phyloP scores from a whole-genome alignment of 1,284 basidiomycete genomes.

The Microbotryomycetes sp. region DNA sequence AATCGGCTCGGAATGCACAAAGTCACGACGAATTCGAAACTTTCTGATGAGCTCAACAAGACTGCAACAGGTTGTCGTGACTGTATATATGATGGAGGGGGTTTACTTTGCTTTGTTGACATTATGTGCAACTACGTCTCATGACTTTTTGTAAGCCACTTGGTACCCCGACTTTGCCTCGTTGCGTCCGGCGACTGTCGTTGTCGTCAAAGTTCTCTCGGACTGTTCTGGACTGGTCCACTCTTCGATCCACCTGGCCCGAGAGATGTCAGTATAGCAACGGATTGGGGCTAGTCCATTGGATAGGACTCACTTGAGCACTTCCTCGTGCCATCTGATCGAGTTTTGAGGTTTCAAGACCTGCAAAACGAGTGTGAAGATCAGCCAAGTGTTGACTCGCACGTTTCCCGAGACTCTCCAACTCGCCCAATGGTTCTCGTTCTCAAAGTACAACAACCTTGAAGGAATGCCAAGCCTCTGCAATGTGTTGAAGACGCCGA shows the following conservation, averaged over 20 bases:
- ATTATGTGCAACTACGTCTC: too few species aligned
- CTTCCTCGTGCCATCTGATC: constrained; percentile 77
- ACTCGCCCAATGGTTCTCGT: constrained; percentile 90
- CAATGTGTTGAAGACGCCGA: constrained; percentile 66
- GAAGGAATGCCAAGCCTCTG: constrained; percentile 63
- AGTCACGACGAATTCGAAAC: background rate
- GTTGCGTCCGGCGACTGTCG: background rate
- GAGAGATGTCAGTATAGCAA: background rate
- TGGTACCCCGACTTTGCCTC: background rate
- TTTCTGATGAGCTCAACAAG: background rate
- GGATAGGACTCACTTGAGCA: constrained; percentile 65
- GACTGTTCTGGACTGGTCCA: constrained; percentile 1
- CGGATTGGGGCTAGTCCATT: too few species aligned
- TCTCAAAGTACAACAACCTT: constrained; percentile 67
- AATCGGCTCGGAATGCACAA: background rate
- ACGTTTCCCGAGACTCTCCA: too few species aligned
- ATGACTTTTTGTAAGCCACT: background rate
- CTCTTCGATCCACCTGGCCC: constrained; percentile 13
- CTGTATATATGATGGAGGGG: too few species aligned
- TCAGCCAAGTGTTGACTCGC: too few species aligned
- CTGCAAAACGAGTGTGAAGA: constrained; percentile 11
- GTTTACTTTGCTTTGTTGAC: too few species aligned
- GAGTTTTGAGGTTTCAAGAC: constrained; percentile 44
- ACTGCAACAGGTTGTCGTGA: background rate
- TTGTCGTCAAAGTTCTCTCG: background rate